A percentile compares a stretch with the other conserved stretches of the same genome.
Evolutionary conservation across 495 filamentous ascomycete genomes (phyloP).

Genomic region (Cladorrhinum samala): DNA sequence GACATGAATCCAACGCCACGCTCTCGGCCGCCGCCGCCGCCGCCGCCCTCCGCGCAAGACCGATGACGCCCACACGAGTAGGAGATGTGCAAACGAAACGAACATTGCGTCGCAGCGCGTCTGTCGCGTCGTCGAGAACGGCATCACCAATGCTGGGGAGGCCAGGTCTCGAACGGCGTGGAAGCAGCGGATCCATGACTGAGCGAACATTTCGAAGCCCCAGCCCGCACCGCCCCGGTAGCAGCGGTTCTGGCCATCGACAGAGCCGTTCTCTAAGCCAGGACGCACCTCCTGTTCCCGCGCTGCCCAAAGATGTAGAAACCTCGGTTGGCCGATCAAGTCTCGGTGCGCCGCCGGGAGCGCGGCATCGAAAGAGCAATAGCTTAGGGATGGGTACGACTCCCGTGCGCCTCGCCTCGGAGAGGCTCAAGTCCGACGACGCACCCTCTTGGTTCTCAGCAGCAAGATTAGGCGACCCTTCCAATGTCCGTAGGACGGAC

Average conservation of each 20-base stretch:
- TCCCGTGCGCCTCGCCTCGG: slow-evolving; percentile 37
- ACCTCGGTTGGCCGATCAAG: too few species aligned
- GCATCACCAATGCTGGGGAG: slow-evolving; percentile 36
- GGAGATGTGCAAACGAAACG: slow-evolving; percentile 83
- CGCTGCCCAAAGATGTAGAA: slow-evolving; percentile 54
- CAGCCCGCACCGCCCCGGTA: slow-evolving; percentile 51
- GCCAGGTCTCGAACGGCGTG: slow-evolving; percentile 51
- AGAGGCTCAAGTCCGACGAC: slow-evolving; percentile 32
- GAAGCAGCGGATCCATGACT: slow-evolving; percentile 75
- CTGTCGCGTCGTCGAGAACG: slow-evolving; percentile 59
- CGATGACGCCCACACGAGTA: slow-evolving; percentile 68
- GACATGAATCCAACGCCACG: slow-evolving; percentile 52
- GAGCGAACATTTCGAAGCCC: slow-evolving; percentile 73
- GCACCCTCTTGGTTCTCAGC: slow-evolving; percentile 37
- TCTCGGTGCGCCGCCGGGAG: slow-evolving; percentile 6
- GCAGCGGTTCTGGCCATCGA: slow-evolving; percentile 34
- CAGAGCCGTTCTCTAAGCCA: slow-evolving; percentile 15
- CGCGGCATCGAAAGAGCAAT: slow-evolving; percentile 19
- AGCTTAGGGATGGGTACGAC: slow-evolving; percentile 30
- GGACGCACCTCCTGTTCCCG: slow-evolving; percentile 67
- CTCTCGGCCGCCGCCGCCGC: slow-evolving; percentile 82
- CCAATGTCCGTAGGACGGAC: slow-evolving; percentile 38
- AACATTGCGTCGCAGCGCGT: slow-evolving; percentile 64
- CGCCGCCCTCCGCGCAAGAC: slow-evolving; percentile 69
- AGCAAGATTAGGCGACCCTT: slow-evolving; percentile 36